These are phyloP conservation scores for Nicotiana rustica DNA, from an alignment of 305 asterid genomes.

Conservation along the genomic window DNA sequence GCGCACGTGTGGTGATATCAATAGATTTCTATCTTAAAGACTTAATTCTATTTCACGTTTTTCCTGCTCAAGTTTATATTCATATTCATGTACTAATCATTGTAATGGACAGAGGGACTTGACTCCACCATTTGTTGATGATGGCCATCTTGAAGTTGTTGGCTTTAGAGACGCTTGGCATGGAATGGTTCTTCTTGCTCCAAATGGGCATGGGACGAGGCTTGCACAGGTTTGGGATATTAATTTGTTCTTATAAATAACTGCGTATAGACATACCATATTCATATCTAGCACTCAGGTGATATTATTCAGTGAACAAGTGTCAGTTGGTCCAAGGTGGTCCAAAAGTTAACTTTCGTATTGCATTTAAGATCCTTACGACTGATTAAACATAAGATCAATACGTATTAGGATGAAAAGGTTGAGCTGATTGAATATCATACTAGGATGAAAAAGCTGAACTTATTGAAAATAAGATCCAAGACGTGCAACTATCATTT, in stretches of 20 bases:
- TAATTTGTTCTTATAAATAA: background rate
- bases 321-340: background rate
- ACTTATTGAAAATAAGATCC: background rate
- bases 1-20: background rate
- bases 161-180: constrained; percentile 99
- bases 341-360: background rate
- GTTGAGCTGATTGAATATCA: background rate
- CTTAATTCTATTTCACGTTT: background rate
- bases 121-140: constrained; percentile 91
- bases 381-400: background rate
- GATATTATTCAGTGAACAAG: background rate
- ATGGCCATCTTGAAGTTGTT: constrained; percentile 85
- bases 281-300: background rate
- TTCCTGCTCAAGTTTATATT: background rate
- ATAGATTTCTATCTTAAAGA: background rate
- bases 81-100: background rate
- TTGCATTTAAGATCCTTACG: background rate
- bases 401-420: background rate
- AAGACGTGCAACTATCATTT: background rate
- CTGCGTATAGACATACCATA: background rate
- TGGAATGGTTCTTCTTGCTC: constrained; percentile 76
- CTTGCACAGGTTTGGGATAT: constrained; percentile 76
- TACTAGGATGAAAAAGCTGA: background rate
- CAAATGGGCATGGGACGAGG: constrained; percentile 92
- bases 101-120: constrained; percentile 64